Evolutionary conservation across 768 basidiomycete genomes (phyloP).

Genomic region (Rickenella mellea): DNA sequence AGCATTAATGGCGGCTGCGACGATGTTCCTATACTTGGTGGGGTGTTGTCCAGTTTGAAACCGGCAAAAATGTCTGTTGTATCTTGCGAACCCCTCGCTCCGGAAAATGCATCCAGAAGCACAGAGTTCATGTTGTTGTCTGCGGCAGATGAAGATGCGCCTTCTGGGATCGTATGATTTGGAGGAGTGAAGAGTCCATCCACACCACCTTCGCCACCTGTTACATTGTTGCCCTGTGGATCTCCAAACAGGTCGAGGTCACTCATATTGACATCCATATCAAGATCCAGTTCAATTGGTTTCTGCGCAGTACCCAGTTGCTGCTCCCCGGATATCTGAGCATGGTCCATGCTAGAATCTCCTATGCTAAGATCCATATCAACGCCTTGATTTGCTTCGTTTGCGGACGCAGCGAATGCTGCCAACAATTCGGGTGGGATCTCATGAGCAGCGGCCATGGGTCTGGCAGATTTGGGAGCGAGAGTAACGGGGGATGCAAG

Average conservation of each 20-base stretch:
- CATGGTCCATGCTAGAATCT: conserved; percentile 28
- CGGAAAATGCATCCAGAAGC: conserved; percentile 26
- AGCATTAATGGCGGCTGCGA: too few species aligned
- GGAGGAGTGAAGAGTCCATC: conserved; percentile 47
- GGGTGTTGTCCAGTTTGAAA: conserved; percentile 2
- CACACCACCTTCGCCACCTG: conserved; percentile 24
- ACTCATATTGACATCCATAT: conserved; percentile 60
- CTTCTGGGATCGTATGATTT: conserved; percentile 14
- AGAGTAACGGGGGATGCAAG: conserved; percentile 74
- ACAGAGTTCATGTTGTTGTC: conserved; percentile 14
- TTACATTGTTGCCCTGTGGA: conserved; percentile 23
- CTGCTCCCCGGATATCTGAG: conserved; percentile 14
- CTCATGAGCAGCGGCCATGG: conserved; percentile 35
- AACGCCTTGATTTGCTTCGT: conserved; percentile 22
- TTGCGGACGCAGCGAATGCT: conserved; percentile 40
- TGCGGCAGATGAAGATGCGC: conserved; percentile 10
- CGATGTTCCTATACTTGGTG: conserved; percentile 10
- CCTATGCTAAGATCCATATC: conserved; percentile 70
- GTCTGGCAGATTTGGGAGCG: conserved; percentile 69
- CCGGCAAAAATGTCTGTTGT: background rate
- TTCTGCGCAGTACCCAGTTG: conserved; percentile 60
- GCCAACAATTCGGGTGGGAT: conserved; percentile 55
- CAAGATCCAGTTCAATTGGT: conserved; percentile 74
- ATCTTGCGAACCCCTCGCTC: conserved; percentile 8
- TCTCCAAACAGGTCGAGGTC: conserved; percentile 46